phyloP scores from a whole-genome alignment of 2,329 filamentous ascomycete genomes.

The Epichloe glyceriae region DNA sequence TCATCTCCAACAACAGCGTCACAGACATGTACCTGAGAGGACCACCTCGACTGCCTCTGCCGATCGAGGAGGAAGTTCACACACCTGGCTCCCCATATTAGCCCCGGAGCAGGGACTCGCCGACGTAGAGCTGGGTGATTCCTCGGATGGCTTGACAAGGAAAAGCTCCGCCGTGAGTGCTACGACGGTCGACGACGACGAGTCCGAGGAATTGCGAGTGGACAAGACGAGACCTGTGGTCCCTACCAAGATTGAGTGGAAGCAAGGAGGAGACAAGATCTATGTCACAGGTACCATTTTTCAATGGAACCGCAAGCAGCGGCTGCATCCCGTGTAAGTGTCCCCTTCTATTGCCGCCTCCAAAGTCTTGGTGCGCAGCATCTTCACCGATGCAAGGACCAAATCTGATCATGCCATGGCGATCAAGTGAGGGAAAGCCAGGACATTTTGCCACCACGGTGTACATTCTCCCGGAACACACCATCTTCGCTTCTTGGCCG shows the following conservation, averaged over 20 bases:
- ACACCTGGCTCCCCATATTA: slow-evolving; percentile 85
- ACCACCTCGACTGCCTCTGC: slow-evolving; percentile 81
- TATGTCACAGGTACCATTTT: slow-evolving; percentile 97
- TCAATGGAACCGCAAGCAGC: slow-evolving; percentile 91
- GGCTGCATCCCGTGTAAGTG: slow-evolving; percentile 75
- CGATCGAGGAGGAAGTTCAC: slow-evolving; percentile 83
- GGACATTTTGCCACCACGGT: slow-evolving; percentile 65
- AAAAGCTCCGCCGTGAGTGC: slow-evolving; percentile 48
- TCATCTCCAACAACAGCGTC: slow-evolving; percentile 42
- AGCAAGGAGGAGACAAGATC: slow-evolving; percentile 68
- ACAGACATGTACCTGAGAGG: slow-evolving; percentile 53
- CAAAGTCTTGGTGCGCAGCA: not conserved
- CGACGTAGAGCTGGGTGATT: slow-evolving; percentile 38
- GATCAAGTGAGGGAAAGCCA: slow-evolving; percentile 36
- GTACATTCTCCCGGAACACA: slow-evolving; percentile 82
- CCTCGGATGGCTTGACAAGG: slow-evolving; percentile 35
- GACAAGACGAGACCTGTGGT: slow-evolving; percentile 68
- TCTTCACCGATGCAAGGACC: not conserved
- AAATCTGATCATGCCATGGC: not conserved
- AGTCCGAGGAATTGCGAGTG: slow-evolving; percentile 62
- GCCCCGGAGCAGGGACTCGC: slow-evolving; percentile 49
- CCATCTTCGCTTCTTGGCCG: slow-evolving; percentile 91
- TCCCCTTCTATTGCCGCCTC: not conserved
- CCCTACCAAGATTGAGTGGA: slow-evolving; percentile 78
- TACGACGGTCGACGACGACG: slow-evolving; percentile 61